Base-by-base conservation (phyloP, 345 rosid species). In the Acer negundo region DNA sequence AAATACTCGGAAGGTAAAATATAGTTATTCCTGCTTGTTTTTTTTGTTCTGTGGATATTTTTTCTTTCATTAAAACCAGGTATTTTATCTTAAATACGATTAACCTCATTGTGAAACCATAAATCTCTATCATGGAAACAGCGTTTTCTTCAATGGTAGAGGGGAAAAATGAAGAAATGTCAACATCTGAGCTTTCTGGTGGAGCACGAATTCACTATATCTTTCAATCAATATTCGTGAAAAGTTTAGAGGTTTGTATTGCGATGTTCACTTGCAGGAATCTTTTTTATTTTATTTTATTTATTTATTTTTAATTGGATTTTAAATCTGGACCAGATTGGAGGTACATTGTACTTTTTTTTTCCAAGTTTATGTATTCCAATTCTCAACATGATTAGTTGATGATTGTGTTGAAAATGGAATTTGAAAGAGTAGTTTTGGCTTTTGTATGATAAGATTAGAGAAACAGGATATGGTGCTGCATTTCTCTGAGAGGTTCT, bases 161-260 rank as follows among this genome's bases (percentile, higher is more conserved):
- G 81, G 99, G 99, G 5, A 95, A 88, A 80, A 93, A 90, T 86
- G 91, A 93, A 82, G 96, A 88, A 87, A 92, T 95, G 98, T 93
- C 97, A 56, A 95, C 98, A 69, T 74, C 91, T 64, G 97, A 93
- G 90, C 90, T 95, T 42, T 86, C 97, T 17, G 98, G 99, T 64
- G 99, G 98, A 83, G 98, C 99, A 80, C 86, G 98, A 58, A 92
- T 95, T 71, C 97, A 89, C 76, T 95, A 92, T 79, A 90, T 95
- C 74, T 93, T 95, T 81, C 99, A 95, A 75, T 88, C 92, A 64
- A 90, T 95, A 58, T 95, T 92, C 82, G 98, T 95, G 68, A 91
- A 92, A 84, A 89, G 94, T 73, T 85, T 95, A 81, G 97, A 95
- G 99, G 98, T 95, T 53, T 72, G 90, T 24, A 59, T 68, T 44